Evolutionary conservation across 257 asterid genomes (phyloP).

Genomic region (Rauvolfia tetraphylla): DNA sequence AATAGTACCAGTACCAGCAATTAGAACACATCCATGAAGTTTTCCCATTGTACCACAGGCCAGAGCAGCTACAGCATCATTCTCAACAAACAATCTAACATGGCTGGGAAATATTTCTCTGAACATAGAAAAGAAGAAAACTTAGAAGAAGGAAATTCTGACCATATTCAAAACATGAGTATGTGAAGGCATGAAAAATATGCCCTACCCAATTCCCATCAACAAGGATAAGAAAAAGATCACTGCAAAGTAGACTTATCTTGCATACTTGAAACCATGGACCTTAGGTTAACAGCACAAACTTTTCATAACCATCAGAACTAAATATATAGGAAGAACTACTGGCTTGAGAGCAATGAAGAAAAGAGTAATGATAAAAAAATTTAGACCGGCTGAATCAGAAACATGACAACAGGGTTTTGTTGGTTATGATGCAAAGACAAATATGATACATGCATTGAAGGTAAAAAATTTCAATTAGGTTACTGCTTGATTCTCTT

Average conservation of each 20-base stretch:
- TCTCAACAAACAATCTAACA: constrained; percentile 65
- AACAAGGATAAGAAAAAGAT: too few species aligned
- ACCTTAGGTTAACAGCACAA: too few species aligned
- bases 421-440: not conserved
- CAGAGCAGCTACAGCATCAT: constrained; percentile 87
- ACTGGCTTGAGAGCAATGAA: too few species aligned
- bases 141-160: not conserved
- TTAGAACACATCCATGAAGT: constrained; percentile 83
- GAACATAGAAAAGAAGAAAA: constrained; percentile 1
- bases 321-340: too few species aligned
- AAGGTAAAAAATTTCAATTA: not conserved
- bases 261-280: too few species aligned
- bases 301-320: too few species aligned
- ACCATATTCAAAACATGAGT: not conserved
- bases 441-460: not conserved
- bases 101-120: constrained; percentile 82
- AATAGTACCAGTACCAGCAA: constrained; percentile 89
- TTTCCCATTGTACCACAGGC: constrained; percentile 90
- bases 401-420: not conserved
- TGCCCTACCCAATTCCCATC: not conserved
- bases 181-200: not conserved
- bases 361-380: not conserved
- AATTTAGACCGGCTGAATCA: not conserved
- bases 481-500: not conserved
- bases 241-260: too few species aligned